Evolutionary conservation across 805 yeast genomes (phyloP), one percentile per base, ranked within the genome.

Genomic region (Cyberlindnera meyerae): DNA sequence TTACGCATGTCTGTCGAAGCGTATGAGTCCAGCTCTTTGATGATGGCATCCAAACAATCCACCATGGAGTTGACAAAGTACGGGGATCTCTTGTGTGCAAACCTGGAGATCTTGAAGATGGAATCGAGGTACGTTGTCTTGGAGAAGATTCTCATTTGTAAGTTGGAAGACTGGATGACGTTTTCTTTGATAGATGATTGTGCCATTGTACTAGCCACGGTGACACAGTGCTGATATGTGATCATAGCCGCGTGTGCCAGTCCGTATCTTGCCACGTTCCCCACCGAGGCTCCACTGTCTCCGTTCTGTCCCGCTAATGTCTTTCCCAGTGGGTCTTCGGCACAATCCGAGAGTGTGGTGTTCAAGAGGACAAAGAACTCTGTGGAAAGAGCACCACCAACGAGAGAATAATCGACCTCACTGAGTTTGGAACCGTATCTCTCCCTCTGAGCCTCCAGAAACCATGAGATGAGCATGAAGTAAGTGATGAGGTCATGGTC

Each of bases 391-490:
- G 76, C 79, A 9, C 71, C 68, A 5, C 75, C 75, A 11, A 77
- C 63, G 4, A 73, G 63, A 1, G 70, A 72, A 48, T 61, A 66
- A 27, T 64, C 63, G 4, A 58, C 54, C 8, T 55, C 58, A 21
- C 51, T 37, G 18, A 34, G 29, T 17, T 57, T 42, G 15, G 49
- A 29, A 17, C 45, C 43, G 27, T 62, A 54, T 41, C 63, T 50
- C 6, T 51, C 59, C 15, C 82, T 62, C 48, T 82, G 86, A 41
- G 76, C 86, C 24, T 71, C 70, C 32, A 87, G 62, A 48, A 87
- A 80, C 96, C 97, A 90, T 1, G 85, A 68, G 6, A 73, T 61
- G 6, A 84, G 62, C 40, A 73, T 66, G 28, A 83, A 70, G 52
- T 71, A 88, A 30, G 75, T 76, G 33, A 44, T 35, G 12, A 36